Evolutionary conservation across 1,139 yeast genomes (phyloP).

Genomic region (Geotrichum citri-aurantii): DNA sequence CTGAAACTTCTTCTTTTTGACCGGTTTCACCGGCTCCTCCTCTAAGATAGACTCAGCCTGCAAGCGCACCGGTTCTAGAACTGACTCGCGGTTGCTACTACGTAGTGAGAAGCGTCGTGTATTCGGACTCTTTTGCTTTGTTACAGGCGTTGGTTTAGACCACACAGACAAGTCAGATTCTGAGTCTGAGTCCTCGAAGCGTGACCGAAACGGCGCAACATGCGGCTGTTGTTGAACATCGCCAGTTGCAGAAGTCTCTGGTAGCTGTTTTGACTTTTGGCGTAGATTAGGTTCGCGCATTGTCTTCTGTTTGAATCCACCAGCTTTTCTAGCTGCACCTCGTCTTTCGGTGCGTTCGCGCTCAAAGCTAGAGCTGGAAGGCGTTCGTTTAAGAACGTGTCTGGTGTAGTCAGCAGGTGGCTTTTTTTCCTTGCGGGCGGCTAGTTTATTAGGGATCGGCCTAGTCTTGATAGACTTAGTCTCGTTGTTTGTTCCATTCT

Average conservation of each 20-base stretch:
- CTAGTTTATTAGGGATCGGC: neutral
- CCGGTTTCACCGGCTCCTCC: neutral
- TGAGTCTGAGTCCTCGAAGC: conserved; percentile 34
- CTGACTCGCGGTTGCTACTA: neutral
- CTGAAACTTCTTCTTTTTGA: neutral
- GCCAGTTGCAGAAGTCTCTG: neutral
- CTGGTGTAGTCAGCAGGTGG: conserved; percentile 7
- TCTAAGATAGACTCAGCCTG: neutral
- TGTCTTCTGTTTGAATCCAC: conserved; percentile 23
- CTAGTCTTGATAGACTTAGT: neutral
- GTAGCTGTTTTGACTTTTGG: conserved; percentile 3
- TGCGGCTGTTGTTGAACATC: neutral
- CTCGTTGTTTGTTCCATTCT: neutral
- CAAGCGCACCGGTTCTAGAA: neutral
- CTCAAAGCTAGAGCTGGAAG: conserved; percentile 22
- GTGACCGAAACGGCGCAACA: conserved; percentile 27
- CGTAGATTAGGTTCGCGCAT: conserved; percentile 19
- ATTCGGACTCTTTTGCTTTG: neutral
- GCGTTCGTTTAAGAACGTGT: conserved; percentile 18
- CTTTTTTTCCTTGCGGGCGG: neutral
- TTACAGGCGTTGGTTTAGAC: neutral
- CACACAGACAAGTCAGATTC: neutral
- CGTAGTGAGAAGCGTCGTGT: neutral
- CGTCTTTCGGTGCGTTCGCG: conserved; percentile 6
- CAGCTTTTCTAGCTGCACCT: neutral